Conservation (phyloP, 148 eudicot genomes). For the Chenopodium suecicum region DNA sequence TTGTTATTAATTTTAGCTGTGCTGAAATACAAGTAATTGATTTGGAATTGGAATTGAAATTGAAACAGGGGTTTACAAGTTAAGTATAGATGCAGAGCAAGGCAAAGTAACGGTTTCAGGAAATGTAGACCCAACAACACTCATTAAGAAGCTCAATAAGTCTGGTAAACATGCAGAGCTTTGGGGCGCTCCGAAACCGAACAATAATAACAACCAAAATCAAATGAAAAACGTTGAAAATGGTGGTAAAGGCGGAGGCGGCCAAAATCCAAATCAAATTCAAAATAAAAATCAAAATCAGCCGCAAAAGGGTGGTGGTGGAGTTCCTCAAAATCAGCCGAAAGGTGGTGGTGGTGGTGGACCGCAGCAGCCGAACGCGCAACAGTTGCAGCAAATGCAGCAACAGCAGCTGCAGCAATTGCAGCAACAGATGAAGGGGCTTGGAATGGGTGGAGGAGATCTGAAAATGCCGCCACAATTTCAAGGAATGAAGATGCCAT, state of each 20-base stretch:
- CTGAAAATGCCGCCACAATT: conserved; percentile 33
- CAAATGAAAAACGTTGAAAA: conserved; percentile 28
- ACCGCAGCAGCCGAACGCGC: conserved; percentile 25
- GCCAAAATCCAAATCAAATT: conserved; percentile 12
- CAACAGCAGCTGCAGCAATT: conserved; percentile 30
- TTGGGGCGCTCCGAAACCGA: conserved; percentile 42
- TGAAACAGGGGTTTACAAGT: conserved; percentile 68
- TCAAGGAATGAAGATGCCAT: conserved; percentile 33
- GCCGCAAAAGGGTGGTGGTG: conserved; percentile 18
- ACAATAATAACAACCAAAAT: conserved; percentile 27
- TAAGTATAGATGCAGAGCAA: conserved; percentile 64
- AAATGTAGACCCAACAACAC: conserved; percentile 45
- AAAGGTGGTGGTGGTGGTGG: conserved; percentile 38
- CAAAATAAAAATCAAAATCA: conserved; percentile 15
- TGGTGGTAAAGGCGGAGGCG: conserved; percentile 24
- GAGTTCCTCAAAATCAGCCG: conserved; percentile 24
- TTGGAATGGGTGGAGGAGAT: conserved; percentile 32
- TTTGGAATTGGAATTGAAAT: background rate
- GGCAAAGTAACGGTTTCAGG: conserved; percentile 71
- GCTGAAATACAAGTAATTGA: background rate
- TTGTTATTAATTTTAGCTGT: no score
- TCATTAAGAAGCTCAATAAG: conserved; percentile 66
- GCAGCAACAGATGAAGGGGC: conserved; percentile 36
- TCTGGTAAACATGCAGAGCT: conserved; percentile 75
- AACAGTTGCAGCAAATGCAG: conserved; percentile 36